Conservation (phyloP, 2,329 filamentous ascomycete species). For the Monascus ruber region DNA sequence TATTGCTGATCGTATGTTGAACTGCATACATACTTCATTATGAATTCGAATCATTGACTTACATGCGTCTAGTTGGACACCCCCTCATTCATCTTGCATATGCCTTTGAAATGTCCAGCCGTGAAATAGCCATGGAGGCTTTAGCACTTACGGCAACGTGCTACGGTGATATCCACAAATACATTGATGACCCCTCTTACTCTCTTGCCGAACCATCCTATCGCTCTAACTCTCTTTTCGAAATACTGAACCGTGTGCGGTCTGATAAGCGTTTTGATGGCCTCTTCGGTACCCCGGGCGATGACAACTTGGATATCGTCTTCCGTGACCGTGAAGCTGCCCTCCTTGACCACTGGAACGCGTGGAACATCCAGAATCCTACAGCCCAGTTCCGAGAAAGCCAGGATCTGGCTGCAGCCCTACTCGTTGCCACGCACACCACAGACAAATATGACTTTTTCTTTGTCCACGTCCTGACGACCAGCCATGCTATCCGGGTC, state of each 20-base stretch:
- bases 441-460: slow-evolving; percentile 66
- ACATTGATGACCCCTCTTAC: slow-evolving; percentile 61
- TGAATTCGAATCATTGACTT: slow-evolving; percentile 11
- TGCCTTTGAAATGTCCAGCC: slow-evolving; percentile 76
- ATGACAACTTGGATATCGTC: slow-evolving; percentile 54
- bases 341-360: slow-evolving; percentile 82
- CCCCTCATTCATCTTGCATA: slow-evolving; percentile 94
- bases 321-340: slow-evolving; percentile 58
- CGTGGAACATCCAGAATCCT: slow-evolving; percentile 63
- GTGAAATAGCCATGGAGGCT: slow-evolving; percentile 80
- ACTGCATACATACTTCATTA: slow-evolving; percentile 5
- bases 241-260: slow-evolving; percentile 59
- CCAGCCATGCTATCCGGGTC: slow-evolving; percentile 78
- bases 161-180: slow-evolving; percentile 47
- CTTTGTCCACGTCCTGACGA: slow-evolving; percentile 68
- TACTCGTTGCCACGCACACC: slow-evolving; percentile 26
- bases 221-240: slow-evolving; percentile 51
- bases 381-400: slow-evolving; percentile 64
- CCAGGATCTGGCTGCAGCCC: slow-evolving; percentile 42
- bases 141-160: slow-evolving; percentile 56
- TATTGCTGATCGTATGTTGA: slow-evolving; percentile 59
- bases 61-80: slow-evolving; percentile 57
- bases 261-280: slow-evolving; percentile 59
- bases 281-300: slow-evolving; percentile 48
- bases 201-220: slow-evolving; percentile 50